Evolutionary conservation across 768 basidiomycete genomes (phyloP).

Genomic region (Cytidiella melzeri): DNA sequence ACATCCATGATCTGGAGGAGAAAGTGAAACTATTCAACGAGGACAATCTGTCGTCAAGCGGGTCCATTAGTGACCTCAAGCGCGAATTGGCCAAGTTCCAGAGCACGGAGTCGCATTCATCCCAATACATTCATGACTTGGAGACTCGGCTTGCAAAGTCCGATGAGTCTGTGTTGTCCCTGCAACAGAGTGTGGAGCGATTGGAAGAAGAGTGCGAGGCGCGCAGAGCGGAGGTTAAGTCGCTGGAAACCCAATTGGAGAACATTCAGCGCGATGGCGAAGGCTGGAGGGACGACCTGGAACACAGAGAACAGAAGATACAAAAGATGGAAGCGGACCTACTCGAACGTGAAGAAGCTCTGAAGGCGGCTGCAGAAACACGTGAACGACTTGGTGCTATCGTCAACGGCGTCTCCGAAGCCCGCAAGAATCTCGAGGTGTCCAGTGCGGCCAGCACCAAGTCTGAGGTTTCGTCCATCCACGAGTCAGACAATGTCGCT

Average conservation of each 20-base stretch:
- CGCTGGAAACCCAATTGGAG: constrained; percentile 67
- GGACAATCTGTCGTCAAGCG: constrained; percentile 64
- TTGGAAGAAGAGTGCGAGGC: constrained; percentile 73
- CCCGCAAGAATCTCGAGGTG: constrained; percentile 60
- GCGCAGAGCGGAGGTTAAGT: constrained; percentile 65
- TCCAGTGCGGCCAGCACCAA: constrained; percentile 17
- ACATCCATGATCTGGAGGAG: constrained; percentile 89
- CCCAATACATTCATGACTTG: constrained; percentile 80
- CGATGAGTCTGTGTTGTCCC: constrained; percentile 66
- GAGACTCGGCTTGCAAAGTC: constrained; percentile 75
- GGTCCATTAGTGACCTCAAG: constrained; percentile 76
- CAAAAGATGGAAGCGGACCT: constrained; percentile 74
- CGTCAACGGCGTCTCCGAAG: constrained; percentile 65
- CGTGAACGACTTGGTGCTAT: constrained; percentile 60
- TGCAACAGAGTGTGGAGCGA: constrained; percentile 66
- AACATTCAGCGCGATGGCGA: constrained; percentile 67
- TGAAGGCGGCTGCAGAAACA: constrained; percentile 59
- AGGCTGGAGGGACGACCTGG: constrained; percentile 79
- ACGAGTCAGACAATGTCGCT: constrained; percentile 32
- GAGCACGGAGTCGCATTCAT: constrained; percentile 65
- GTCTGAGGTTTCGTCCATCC: constrained; percentile 18
- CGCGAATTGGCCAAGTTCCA: constrained; percentile 76
- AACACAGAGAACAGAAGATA: constrained; percentile 73
- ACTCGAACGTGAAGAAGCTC: constrained; percentile 71
- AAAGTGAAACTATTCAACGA: constrained; percentile 86